Conservation (phyloP, 495 filamentous ascomycete genomes). For the Penicillium alfredii region DNA sequence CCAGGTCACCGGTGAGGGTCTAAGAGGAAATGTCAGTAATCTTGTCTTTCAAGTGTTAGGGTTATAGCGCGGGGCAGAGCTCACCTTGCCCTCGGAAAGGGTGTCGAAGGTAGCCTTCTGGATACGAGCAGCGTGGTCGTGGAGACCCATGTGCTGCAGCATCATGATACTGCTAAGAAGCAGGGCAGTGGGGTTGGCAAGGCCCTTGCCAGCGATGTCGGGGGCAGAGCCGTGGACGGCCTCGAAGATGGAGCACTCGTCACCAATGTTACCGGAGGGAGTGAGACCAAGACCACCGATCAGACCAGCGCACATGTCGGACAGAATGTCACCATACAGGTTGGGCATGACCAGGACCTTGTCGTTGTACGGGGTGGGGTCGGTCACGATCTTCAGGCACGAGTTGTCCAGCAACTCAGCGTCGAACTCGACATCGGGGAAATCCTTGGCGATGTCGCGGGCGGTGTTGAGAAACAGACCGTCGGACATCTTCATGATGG, state of each 20-base stretch:
- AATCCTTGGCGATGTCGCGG: conserved; percentile 81
- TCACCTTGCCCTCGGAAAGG: conserved; percentile 85
- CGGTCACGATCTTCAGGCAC: conserved; percentile 95
- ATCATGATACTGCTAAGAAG: conserved; percentile 95
- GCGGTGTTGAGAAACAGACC: conserved; percentile 92
- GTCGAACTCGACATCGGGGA: conserved; percentile 89
- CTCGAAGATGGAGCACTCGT: conserved; percentile 99
- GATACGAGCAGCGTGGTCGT: conserved; percentile 77
- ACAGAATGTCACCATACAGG: conserved; percentile 98
- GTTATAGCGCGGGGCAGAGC: no score
- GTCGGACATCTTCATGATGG: conserved; percentile 99
- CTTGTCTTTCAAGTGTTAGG: no score
- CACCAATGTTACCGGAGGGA: conserved; percentile 96
- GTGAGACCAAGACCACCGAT: conserved; percentile 97
- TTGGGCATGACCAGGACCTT: conserved; percentile 99
- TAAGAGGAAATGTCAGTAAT: conserved; percentile 26
- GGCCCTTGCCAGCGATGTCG: conserved; percentile 92
- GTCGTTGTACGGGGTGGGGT: conserved; percentile 93
- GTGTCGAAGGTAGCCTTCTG: conserved; percentile 93
- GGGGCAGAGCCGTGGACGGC: conserved; percentile 97
- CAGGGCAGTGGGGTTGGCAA: conserved; percentile 93
- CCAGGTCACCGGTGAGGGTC: conserved; percentile 87
- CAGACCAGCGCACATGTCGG: conserved; percentile 97
- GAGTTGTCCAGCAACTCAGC: conserved; percentile 97
- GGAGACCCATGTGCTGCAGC: conserved; percentile 95